Evolutionary conservation across 768 basidiomycete genomes (phyloP), one percentile per base, ranked within the genome.

Genomic region (Tylopilus vinaceipallidus): DNA sequence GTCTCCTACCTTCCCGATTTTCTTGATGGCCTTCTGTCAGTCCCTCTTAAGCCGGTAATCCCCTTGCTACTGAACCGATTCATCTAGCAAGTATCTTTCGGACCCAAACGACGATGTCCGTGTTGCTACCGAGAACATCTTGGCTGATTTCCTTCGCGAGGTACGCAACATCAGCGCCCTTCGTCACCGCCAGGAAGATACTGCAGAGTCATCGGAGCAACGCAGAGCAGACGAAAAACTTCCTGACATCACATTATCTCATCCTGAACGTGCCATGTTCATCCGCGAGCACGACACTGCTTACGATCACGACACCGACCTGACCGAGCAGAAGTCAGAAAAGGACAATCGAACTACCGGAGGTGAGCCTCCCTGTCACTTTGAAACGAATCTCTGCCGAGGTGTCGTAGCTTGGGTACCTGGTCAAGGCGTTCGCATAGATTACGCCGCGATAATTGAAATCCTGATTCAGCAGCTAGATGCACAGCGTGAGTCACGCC

Each of bases 1-100:
- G 88, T 98, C 39, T 86, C 91, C 23, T 97, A 91, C 71, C 80
- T 99, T 29, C 97, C 97, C 1, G 88, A 97, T 61, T 95, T 98
- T 64, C 70, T 99, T 42, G 94, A 98, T 54, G 95, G 94, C 2
- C 78, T 99, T 35, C 63, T 99, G 91, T 94, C 57, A 71, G 88
- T 73, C 4, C 34, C 35, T 49, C 22, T 48, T 36, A 46, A 47
- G 33, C 26, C 24, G n/a, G 32, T 42, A n/a, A 30, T 37, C 38
- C 36, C 37, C 41, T 43, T 34, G 46, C 39, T 46, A 20, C 52
- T 53, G 22, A 54, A 27, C 35, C 19, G 42, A 22, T 40, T 43
- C 36, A 42, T 50, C 10, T 50, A 95, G 94, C 57, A 93, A 89
- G 73, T 99, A 98, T 65, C 84, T 98, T 13, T 91, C 91, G 1